Base-by-base conservation (phyloP, 108 stramenopile genomes). In the Conticribra guillardii region DNA sequence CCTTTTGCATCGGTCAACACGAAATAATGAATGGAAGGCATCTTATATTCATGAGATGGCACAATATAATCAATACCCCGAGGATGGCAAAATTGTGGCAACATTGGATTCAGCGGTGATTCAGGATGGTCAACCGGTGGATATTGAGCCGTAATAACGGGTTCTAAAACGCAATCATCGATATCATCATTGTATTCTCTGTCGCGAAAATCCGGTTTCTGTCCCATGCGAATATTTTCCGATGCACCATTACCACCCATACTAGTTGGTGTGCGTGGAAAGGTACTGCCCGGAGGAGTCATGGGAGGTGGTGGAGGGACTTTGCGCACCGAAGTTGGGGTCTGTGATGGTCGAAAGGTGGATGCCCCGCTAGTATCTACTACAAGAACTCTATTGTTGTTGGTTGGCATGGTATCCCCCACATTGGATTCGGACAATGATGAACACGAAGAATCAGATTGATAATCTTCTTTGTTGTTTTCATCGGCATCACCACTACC, bases 11-110 rank as follows among this genome's bases (percentile, higher is more conserved):
- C 87, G 11, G 95, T 96, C 50, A 92, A 62, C 11, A 89, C 91
- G 81, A 96, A 96, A 49, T 93, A 80, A 67, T 93, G 92, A n/a
- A 92, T 76, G 17, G 68, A 81, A 19, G 95, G 94, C 81, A 92
- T 79, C 56, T 79, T 73, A 66, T 87, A 95, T 48, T 84, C 79
- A 31, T 54, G 74, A 11, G 76, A 56, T 29, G 89, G 89, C 34
- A 78, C 59, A n/a, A 92, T 76, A 2, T 71, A 53, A 31, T 95
- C 89, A 18, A 59, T 54, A n/a, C 87, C 84, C 21, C 72, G 77
- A 8, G 94, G 89, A 77, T 80, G 78, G 67, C 94, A 95, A 78
- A 95, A 95, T 24, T 91, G 89, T 4, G 89, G 70, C 16, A 92
- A 44, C 90, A 90, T 90, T 5, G 89, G 89, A 82, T 92, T 95